Evolutionary conservation across 768 basidiomycete species (phyloP), one percentile per base, ranked within the genome.

Genomic region (Mycena chlorophos): DNA sequence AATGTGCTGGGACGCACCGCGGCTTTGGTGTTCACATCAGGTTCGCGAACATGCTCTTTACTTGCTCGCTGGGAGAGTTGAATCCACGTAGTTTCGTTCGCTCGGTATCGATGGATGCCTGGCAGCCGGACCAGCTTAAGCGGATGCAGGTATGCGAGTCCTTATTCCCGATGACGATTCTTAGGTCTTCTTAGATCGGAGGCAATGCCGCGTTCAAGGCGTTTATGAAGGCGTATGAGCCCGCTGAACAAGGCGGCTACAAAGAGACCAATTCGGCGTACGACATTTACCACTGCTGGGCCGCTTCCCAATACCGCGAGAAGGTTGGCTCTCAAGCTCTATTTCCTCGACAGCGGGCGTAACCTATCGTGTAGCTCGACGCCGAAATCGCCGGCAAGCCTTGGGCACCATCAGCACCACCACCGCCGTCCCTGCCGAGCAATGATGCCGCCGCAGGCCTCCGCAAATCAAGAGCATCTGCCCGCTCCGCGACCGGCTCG

Each of bases 81-180:
- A 52, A 64, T 49, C 63, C 63, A 54, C 60, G 29, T 72, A 91
- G 89, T 69, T 96, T 94, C 71, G 91, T 96, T 52, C 81, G 94
- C 68, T 93, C 91, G 38, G 84, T 94, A 60, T 94, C 94, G 51
- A 98, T 97, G 95, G 95, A 97, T 73, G 89, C 93, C 61, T 97
- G 94, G 93, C 87, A 90, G 61, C 82, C 86, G 31, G 92, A 95
- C 56, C 94, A 97, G 71, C 75, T 93, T 60, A 86, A 70, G 65
- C 81, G 91, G 60, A 98, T 99, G 94, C 87, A 90, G 85, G 93
- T 94, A 47, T 49, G 75, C 53, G 46, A 45, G 37, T 47, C 42
- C 30, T 49, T 39, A 38, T 43, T 55, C 43, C 31, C 53, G 43
- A 49, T 8, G 16, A 26, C 42, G 31, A 16, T 56, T 40, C 30